Conservation (phyloP, 352 stramenopile genomes). For the Phytophthora agathidicida region DNA sequence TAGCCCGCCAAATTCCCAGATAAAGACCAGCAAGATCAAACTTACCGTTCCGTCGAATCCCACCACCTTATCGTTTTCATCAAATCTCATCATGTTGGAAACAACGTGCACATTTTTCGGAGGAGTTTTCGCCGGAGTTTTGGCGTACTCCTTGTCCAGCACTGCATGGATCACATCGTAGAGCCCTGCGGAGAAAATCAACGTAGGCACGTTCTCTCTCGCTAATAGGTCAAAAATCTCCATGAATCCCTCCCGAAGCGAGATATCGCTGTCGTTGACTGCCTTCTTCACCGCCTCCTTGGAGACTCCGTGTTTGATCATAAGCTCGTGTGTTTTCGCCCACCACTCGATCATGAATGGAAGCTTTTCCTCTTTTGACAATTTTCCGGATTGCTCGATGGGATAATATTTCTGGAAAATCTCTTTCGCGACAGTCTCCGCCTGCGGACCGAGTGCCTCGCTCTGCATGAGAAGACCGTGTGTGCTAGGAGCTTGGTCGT, state of each 20-base stretch:
- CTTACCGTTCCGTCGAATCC: constrained; percentile 62
- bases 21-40: not conserved
- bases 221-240: constrained; percentile 68
- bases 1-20: not conserved
- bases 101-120: constrained; percentile 78
- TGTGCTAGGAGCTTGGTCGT: constrained; percentile 54
- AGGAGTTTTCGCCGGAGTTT: constrained; percentile 26
- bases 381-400: constrained; percentile 72
- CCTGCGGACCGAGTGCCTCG: constrained; percentile 41
- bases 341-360: constrained; percentile 84
- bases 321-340: constrained; percentile 49
- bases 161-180: constrained; percentile 85
- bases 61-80: constrained; percentile 44
- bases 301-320: constrained; percentile 65
- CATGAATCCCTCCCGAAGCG: constrained; percentile 62
- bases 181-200: constrained; percentile 76
- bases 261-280: constrained; percentile 56
- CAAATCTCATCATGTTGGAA: constrained; percentile 85
- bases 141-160: constrained; percentile 69
- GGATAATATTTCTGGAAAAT: constrained; percentile 82
- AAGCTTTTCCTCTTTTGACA: constrained; percentile 76
- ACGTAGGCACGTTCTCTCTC: constrained; percentile 61
- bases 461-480: constrained; percentile 64
- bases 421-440: constrained; percentile 32
- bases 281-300: constrained; percentile 49